phyloP scores from a whole-genome alignment of 805 yeast genomes.

The Candida ficus region DNA sequence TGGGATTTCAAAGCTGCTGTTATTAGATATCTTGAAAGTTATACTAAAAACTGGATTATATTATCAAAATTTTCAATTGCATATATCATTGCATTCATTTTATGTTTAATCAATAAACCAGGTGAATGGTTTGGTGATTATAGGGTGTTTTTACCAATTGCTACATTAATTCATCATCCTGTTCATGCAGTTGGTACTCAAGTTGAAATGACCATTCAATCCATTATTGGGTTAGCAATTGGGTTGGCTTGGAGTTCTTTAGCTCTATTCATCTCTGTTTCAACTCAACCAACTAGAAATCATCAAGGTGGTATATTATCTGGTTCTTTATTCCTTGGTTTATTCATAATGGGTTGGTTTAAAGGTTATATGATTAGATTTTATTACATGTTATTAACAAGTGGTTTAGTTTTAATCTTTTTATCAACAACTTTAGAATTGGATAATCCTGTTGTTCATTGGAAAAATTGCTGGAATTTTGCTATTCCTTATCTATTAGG shows the following conservation, averaged over 20 bases:
- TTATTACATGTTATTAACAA: slow-evolving; percentile 32
- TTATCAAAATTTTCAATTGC: slow-evolving; percentile 27
- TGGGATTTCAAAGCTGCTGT: slow-evolving; percentile 2
- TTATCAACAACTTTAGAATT: slow-evolving; percentile 22
- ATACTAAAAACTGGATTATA: slow-evolving; percentile 13
- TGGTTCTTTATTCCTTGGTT: slow-evolving; percentile 34
- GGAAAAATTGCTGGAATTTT: slow-evolving; percentile 36
- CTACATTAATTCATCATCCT: slow-evolving; percentile 42
- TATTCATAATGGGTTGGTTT: slow-evolving; percentile 36
- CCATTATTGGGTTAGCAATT: slow-evolving; percentile 34
- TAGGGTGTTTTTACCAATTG: slow-evolving; percentile 37
- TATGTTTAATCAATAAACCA: slow-evolving; percentile 34
- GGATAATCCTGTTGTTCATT: slow-evolving; percentile 25
- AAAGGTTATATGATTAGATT: slow-evolving; percentile 35
- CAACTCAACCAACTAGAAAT: slow-evolving; percentile 33
- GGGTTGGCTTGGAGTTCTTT: slow-evolving; percentile 42
- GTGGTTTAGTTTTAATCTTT: slow-evolving; percentile 34
- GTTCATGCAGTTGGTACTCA: slow-evolving; percentile 43
- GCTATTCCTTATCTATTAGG: slow-evolving; percentile 43
- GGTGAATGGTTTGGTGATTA: slow-evolving; percentile 40
- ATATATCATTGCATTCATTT: slow-evolving; percentile 32
- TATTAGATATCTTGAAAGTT: not conserved
- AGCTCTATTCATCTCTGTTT: slow-evolving; percentile 36
- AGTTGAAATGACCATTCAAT: slow-evolving; percentile 36
- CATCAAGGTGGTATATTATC: slow-evolving; percentile 45